Conservation (phyloP, 176 grass and related monocot species). For the Pontederia paniculata region DNA sequence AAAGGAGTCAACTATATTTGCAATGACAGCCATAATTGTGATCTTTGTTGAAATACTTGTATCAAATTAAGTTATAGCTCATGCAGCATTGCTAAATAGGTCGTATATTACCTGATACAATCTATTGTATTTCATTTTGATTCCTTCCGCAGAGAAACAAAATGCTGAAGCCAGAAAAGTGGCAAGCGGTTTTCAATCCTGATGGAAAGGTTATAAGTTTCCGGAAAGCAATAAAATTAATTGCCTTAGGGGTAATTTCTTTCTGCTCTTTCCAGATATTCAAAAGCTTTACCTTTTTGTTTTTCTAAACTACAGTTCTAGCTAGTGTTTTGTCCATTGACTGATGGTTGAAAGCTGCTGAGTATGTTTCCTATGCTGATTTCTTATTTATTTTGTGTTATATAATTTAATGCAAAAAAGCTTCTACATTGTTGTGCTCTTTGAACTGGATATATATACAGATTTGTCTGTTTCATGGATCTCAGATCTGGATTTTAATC, state of each 20-base stretch:
- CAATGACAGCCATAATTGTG: too few relatives aligned
- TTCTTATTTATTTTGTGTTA: too few relatives aligned
- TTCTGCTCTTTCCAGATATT: not conserved
- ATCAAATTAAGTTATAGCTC: too few relatives aligned
- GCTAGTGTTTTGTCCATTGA: not conserved
- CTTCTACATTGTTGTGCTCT: too few relatives aligned
- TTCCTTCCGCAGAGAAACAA: constrained; percentile 44
- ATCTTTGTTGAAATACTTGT: too few relatives aligned
- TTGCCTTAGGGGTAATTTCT: constrained; percentile 75
- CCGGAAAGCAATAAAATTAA: constrained; percentile 83
- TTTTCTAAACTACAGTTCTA: not conserved
- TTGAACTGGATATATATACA: too few relatives aligned
- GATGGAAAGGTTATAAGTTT: constrained; percentile 73
- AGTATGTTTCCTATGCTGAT: too few relatives aligned
- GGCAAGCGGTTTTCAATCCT: constrained; percentile 57
- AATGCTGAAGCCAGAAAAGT: constrained; percentile 89
- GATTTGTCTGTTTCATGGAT: too few relatives aligned
- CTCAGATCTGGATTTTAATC: too few relatives aligned
- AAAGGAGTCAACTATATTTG: too few relatives aligned
- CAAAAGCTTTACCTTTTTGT: too few relatives aligned
- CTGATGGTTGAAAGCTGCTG: not conserved
- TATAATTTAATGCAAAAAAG: too few relatives aligned
- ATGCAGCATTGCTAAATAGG: not conserved
- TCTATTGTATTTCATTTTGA: not conserved
- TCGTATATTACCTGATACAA: constrained; percentile 4